Conservation (phyloP, 345 rosid genomes). For the sweet orange (Citrus sinensis) region DNA sequence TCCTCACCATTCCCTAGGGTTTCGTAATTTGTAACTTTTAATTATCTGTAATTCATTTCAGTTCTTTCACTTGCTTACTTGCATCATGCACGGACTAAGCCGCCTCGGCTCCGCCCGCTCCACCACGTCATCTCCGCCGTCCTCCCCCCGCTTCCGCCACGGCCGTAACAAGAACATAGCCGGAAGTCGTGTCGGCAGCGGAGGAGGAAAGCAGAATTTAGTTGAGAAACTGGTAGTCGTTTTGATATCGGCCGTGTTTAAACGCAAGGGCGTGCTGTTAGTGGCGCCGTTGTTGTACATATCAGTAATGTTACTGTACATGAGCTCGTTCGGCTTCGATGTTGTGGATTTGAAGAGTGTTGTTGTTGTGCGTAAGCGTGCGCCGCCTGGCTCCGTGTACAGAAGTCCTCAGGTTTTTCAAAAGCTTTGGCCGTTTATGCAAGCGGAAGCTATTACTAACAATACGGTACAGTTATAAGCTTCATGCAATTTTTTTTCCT, state of each 20-base stretch:
- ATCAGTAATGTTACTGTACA: conserved; percentile 75
- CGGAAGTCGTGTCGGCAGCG: conserved; percentile 16
- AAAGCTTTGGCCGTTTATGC: conserved; percentile 85
- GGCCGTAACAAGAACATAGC: conserved; percentile 34
- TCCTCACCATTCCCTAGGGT: not conserved
- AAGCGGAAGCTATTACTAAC: conserved; percentile 53
- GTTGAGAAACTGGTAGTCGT: conserved; percentile 51
- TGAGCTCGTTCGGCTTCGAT: conserved; percentile 83
- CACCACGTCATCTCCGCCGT: conserved; percentile 60
- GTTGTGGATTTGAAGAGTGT: conserved; percentile 57
- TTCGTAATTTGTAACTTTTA: not conserved
- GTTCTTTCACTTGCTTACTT: not conserved
- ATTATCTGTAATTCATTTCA: too few species aligned
- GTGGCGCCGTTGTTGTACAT: conserved; percentile 88
- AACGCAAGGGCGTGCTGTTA: conserved; percentile 67
- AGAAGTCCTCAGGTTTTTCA: conserved; percentile 84
- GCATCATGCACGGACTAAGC: conserved; percentile 72
- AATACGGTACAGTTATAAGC: conserved; percentile 49
- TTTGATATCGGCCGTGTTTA: conserved; percentile 62
- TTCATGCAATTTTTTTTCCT: not conserved
- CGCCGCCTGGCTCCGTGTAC: conserved; percentile 74
- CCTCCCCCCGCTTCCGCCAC: conserved; percentile 80
- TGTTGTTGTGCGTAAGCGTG: conserved; percentile 52
- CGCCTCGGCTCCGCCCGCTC: conserved; percentile 70
- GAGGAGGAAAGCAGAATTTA: conserved; percentile 39